These are phyloP conservation scores for Debaryomyces fabryi DNA, from an alignment of 1,139 yeast genomes.

Conservation along the genomic window DNA sequence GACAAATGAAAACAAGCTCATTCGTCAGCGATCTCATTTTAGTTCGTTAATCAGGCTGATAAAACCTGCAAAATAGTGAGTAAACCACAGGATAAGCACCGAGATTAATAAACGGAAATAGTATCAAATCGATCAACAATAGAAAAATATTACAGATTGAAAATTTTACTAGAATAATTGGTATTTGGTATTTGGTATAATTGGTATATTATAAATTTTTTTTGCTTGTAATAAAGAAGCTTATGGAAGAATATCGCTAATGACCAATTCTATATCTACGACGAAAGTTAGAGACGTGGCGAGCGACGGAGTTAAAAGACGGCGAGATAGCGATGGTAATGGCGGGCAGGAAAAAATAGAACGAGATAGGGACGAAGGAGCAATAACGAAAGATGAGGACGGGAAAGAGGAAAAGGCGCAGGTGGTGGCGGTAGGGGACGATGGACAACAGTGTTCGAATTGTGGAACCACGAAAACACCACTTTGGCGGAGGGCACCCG, in stretches of 20 bases:
- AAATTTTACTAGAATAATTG: neutral
- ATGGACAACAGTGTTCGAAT: slow-evolving; percentile 60
- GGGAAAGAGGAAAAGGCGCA: neutral
- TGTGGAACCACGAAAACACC: slow-evolving; percentile 74
- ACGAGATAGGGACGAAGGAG: neutral
- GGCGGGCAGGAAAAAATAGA: neutral
- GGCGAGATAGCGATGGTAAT: neutral
- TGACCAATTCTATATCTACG: neutral
- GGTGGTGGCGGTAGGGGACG: slow-evolving; percentile 10
- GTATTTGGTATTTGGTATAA: neutral
- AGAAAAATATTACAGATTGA: neutral
- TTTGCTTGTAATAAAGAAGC: neutral
- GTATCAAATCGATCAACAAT: neutral
- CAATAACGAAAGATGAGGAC: neutral
- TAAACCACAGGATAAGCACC: neutral
- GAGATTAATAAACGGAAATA: neutral
- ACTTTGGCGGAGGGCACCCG: slow-evolving; percentile 69
- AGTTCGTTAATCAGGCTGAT: neutral
- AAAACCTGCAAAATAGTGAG: neutral
- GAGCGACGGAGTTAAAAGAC: neutral
- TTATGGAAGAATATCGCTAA: slow-evolving; percentile 1
- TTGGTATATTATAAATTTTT: neutral
- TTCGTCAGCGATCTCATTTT: neutral
- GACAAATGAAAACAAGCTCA: neutral
- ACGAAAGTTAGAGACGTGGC: neutral